Evolutionary conservation across 106 monocot species (phyloP), one percentile per base, ranked within the genome.

Genomic region (Ottelia alismoides): DNA sequence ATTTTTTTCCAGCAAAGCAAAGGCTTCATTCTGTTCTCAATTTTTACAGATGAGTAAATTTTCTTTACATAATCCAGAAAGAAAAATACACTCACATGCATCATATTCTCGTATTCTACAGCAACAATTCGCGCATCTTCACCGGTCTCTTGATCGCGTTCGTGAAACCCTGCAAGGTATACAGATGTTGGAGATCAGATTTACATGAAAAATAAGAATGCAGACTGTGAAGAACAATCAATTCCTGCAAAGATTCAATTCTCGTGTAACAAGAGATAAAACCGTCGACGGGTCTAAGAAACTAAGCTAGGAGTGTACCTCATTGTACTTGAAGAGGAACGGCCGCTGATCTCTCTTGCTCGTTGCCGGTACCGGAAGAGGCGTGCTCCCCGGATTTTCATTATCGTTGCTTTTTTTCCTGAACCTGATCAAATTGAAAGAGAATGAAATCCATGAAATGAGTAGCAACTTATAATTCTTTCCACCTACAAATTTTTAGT

Each of bases 101-200:
- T n/a, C n/a, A n/a, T n/a, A n/a, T n/a, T n/a, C n/a, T n/a, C n/a
- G n/a, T n/a, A n/a, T n/a, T n/a, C 47, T 61, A 80, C 1, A 70
- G 40, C 52, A 90, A 65, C 60, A 90, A 65, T 40, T 91, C 91
- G 24, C 91, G 91, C 21, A 91, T 57, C 29, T 70, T 77, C 23
- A 91, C 81, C 22, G 85, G 85, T 70, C 91, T 85, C 48, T 85
- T 91, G 16, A 91, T 81, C 11, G 91, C 91, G 65, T 91, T 91
- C 28, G 91, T 91, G 72, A 84, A 91, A 63, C 91, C 91, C 85
- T 91, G 81, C n/a, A n/a, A n/a, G n/a, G n/a, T n/a, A n/a, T n/a
- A n/a, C n/a, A n/a, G n/a, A n/a, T n/a, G n/a, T n/a, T n/a, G n/a
- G n/a, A n/a, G n/a, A n/a, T n/a, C n/a, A n/a, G n/a, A n/a, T n/a